Base-by-base conservation (phyloP, 768 basidiomycete genomes). In the Omphalotus guepiniiformis region DNA sequence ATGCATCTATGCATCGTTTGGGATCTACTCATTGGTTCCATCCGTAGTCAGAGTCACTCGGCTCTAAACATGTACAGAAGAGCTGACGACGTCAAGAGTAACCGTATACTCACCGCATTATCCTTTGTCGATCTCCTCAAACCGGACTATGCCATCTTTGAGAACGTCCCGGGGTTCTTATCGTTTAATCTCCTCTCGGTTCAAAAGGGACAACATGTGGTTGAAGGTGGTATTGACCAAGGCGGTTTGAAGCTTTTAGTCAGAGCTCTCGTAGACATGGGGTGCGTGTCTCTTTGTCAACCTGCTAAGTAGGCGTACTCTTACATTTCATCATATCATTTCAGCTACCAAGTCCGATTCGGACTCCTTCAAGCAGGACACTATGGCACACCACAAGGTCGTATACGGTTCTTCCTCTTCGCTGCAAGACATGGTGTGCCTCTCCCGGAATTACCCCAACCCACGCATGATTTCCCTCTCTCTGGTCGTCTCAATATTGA, bases 241-340 rank as follows among this genome's bases (percentile, higher is more conserved):
- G 89, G 90, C 6, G 85, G 85, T 0, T 57, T 91, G 1, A 90
- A 88, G 59, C 71, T 91, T 15, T 56, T 89, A 16, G 58, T 80
- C 0, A 67, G 80, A 3, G 76, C 79, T 0, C 57, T 92, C 51
- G 55, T 82, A 3, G 77, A 81, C 25, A 79, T 93, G 77, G 73
- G 74, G 88, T 89, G 60, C 43, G 68, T 52, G 22, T 6, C 11
- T 6, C 16, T 6, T 42, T n/a, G n/a, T n/a, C n/a, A n/a, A n/a
- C n/a, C 26, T 47, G 25, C 27, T 49, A 22, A 3, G 32, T 46
- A 18, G n/a, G n/a, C n/a, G n/a, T n/a, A n/a, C n/a, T n/a, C n/a
- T 32, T n/a, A n/a, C 30, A 32, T 9, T 9, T 32, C 30, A 32
- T 32, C 30, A n/a, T 32, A 9, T n/a, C 22, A 8, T 9, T 42